Conservation (phyloP, 2,329 filamentous ascomycete genomes). For the Fulvia fulva region DNA sequence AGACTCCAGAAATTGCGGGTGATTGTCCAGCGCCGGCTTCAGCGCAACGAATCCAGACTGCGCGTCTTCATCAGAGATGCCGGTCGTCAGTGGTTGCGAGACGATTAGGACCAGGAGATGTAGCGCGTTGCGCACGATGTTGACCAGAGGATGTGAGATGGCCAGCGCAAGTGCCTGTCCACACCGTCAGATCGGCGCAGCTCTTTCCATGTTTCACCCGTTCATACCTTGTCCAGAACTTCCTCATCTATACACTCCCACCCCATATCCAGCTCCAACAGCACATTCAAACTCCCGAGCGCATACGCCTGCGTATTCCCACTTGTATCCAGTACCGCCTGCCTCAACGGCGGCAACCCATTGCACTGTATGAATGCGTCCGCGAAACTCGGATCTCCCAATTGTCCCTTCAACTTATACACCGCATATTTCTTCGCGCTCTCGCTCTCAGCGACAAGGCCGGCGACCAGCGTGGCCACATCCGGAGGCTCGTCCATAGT, state of each 20-base stretch:
- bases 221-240: slow-evolving; percentile 60
- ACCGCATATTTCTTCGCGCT: slow-evolving; percentile 96
- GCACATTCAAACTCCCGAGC: slow-evolving; percentile 77
- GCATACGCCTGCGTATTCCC: slow-evolving; percentile 97
- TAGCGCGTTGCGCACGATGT: slow-evolving; percentile 95
- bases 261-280: slow-evolving; percentile 95
- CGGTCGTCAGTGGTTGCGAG: slow-evolving; percentile 60
- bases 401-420: slow-evolving; percentile 93
- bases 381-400: slow-evolving; percentile 93
- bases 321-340: slow-evolving; percentile 76
- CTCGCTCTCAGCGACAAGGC: slow-evolving; percentile 67
- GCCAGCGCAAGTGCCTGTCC: slow-evolving; percentile 78
- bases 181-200: slow-evolving; percentile 1
- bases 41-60: slow-evolving; percentile 83
- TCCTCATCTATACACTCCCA: slow-evolving; percentile 84
- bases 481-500: slow-evolving; percentile 32
- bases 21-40: slow-evolving; percentile 84
- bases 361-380: slow-evolving; percentile 92
- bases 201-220: background rate
- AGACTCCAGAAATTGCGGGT: slow-evolving; percentile 91
- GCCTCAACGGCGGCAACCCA: slow-evolving; percentile 74
- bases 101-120: slow-evolving; percentile 93
- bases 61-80: slow-evolving; percentile 52
- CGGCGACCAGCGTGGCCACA: slow-evolving; percentile 44
- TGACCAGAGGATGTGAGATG: slow-evolving; percentile 91